Percentiles rank a stretch among this genome's conserved stretches.
Conservation (phyloP, 148 eudicot genomes). For the Dianthus caryophyllus region DNA sequence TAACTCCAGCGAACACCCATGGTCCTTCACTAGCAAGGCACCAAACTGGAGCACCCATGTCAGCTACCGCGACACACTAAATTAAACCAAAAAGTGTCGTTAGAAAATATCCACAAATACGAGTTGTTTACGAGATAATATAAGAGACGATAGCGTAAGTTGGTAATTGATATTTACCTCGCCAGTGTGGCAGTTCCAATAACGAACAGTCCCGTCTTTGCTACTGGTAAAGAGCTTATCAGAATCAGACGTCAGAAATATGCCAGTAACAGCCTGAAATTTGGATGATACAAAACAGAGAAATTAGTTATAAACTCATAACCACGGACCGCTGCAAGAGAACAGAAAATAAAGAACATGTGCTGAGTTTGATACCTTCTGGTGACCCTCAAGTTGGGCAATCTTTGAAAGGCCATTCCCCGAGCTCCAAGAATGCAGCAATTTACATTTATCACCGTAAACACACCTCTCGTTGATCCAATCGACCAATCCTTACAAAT, state of each 20-base stretch:
- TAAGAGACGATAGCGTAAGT: neutral
- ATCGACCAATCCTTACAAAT: slow-evolving; percentile 13
- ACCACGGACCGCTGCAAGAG: slow-evolving; percentile 21
- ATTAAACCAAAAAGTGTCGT: slow-evolving; percentile 8
- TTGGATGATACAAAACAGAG: neutral
- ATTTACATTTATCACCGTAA: slow-evolving; percentile 34
- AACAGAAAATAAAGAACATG: slow-evolving; percentile 25
- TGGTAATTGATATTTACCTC: slow-evolving; percentile 11
- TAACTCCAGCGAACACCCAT: slow-evolving; percentile 51
- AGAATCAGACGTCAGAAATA: slow-evolving; percentile 16
- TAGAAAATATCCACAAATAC: neutral
- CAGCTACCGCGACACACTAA: slow-evolving; percentile 30
- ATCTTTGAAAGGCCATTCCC: slow-evolving; percentile 34
- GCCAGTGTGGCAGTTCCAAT: slow-evolving; percentile 28
- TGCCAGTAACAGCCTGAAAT: slow-evolving; percentile 27
- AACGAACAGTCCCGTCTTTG: slow-evolving; percentile 31
- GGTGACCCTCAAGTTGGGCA: slow-evolving; percentile 49
- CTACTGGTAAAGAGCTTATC: slow-evolving; percentile 27
- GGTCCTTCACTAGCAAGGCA: slow-evolving; percentile 46
- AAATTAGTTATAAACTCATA: slow-evolving; percentile 27
- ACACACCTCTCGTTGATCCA: slow-evolving; percentile 42
- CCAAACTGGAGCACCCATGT: slow-evolving; percentile 30
- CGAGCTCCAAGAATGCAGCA: slow-evolving; percentile 36
- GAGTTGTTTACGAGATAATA: neutral
- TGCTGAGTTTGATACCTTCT: slow-evolving; percentile 42